Conservation (phyloP, 176 grass and related monocot species). For the Pontederia crassipes region DNA sequence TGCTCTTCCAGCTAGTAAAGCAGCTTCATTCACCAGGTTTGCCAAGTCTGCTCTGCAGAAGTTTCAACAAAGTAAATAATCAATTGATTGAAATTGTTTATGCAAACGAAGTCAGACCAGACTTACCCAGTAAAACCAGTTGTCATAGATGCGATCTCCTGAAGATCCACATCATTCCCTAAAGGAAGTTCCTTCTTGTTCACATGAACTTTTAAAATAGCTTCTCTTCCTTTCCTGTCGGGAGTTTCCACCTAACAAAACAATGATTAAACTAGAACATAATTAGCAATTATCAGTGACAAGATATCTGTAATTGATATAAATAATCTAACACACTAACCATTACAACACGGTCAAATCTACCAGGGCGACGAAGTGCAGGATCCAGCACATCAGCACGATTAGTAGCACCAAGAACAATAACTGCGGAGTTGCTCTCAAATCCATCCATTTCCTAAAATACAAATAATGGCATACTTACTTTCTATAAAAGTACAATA, state of each 20-base stretch:
- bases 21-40: constrained; percentile 99
- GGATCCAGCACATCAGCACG: constrained; percentile 94
- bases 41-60: constrained; percentile 94
- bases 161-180: constrained; percentile 77
- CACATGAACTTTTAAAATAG: constrained; percentile 87
- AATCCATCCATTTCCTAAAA: constrained; percentile 99
- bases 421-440: constrained; percentile 95
- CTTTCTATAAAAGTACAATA: not conserved
- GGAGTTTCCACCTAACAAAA: constrained; percentile 85
- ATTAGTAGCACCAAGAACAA: constrained; percentile 94
- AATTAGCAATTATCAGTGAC: too few species aligned
- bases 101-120: constrained; percentile 6
- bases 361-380: constrained; percentile 85
- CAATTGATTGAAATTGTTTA: constrained; percentile 19
- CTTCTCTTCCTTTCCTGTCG: constrained; percentile 78
- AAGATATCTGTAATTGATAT: too few species aligned
- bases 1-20: constrained; percentile 79
- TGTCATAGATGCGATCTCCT: constrained; percentile 91
- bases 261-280: constrained; percentile 4
- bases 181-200: constrained; percentile 86
- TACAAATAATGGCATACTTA: not conserved
- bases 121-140: constrained; percentile 96
- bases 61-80: constrained; percentile 17
- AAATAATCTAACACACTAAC: constrained; percentile 21
- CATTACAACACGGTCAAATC: constrained; percentile 98